These are phyloP conservation scores for Prunella vulgaris DNA, from an alignment of 257 asterid species.

Conservation along the genomic window DNA sequence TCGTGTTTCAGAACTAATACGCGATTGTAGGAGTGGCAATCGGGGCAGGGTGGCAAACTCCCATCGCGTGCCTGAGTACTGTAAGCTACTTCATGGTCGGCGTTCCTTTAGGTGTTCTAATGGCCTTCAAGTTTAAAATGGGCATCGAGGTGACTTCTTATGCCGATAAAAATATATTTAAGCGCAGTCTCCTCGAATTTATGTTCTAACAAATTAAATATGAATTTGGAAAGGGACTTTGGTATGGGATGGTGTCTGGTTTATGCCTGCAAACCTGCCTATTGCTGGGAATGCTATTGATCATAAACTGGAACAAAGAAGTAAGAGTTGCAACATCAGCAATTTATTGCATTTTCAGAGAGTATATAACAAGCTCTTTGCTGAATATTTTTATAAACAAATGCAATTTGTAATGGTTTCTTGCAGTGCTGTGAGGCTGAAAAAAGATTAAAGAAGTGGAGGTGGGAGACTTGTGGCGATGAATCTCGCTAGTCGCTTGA, in stretches of 20 bases:
- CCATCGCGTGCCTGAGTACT: constrained; percentile 36
- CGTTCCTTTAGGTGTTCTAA: constrained; percentile 34
- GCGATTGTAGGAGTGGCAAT: constrained; percentile 39
- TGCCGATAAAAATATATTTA: no score
- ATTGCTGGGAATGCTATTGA: constrained; percentile 30
- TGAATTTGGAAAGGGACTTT: constrained; percentile 34
- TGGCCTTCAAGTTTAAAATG: constrained; percentile 37
- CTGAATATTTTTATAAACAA: neutral
- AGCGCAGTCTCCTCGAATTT: neutral
- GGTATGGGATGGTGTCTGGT: constrained; percentile 51
- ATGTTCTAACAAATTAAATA: neutral
- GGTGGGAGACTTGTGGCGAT: constrained; percentile 17
- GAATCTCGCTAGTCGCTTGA: neutral
- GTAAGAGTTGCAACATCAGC: constrained; percentile 1
- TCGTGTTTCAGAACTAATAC: neutral
- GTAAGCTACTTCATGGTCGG: constrained; percentile 43
- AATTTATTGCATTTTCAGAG: neutral
- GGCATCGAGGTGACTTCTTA: constrained; percentile 33
- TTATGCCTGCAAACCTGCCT: constrained; percentile 32
- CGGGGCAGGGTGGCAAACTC: constrained; percentile 64
- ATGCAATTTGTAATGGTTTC: neutral
- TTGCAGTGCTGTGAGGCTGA: constrained; percentile 44
- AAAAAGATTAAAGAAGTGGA: constrained; percentile 45
- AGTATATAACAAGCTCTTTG: neutral
- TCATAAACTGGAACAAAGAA: constrained; percentile 46